Conservation (phyloP, 2,329 filamentous ascomycete genomes). For the Venturia aucupariae region DNA sequence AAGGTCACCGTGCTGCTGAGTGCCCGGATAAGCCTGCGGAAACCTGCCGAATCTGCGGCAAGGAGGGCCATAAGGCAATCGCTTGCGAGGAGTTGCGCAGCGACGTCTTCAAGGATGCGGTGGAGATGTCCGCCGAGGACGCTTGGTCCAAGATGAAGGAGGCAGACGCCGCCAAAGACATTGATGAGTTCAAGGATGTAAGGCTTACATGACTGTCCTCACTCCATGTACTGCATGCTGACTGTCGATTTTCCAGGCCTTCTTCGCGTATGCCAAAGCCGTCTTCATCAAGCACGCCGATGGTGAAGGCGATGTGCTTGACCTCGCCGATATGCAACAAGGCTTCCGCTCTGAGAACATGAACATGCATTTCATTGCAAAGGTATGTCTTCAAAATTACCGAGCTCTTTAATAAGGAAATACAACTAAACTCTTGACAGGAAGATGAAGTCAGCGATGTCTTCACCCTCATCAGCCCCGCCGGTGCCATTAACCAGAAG, state of each 20-base stretch:
- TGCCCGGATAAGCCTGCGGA: conserved; percentile 52
- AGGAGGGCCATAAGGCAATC: conserved; percentile 35
- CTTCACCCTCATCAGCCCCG: conserved; percentile 43
- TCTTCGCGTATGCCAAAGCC: conserved; percentile 44
- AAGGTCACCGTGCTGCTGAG: conserved; percentile 49
- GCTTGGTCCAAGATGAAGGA: conserved; percentile 43
- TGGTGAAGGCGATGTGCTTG: conserved; percentile 23
- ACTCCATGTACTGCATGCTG: neutral
- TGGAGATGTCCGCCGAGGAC: conserved; percentile 39
- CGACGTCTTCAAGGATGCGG: conserved; percentile 20
- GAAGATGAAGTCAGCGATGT: conserved; percentile 27
- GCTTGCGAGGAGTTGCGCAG: conserved; percentile 37
- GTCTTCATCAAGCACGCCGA: conserved; percentile 21
- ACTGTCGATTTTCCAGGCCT: conserved; percentile 24
- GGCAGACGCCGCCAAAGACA: conserved; percentile 39
- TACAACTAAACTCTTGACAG: conserved; percentile 19
- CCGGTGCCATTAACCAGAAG: conserved; percentile 51
- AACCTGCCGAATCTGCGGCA: conserved; percentile 46
- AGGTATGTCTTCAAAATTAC: conserved; percentile 28
- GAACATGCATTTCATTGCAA: conserved; percentile 43
- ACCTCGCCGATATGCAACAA: conserved; percentile 41
- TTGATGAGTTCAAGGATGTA: conserved; percentile 42
- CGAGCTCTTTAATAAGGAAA: neutral
- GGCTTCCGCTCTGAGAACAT: conserved; percentile 40
- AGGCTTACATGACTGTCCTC: conserved; percentile 15